phyloP scores from a whole-genome alignment of 2,329 filamentous ascomycete species.

The Phaeosphaeriaceae sp. region DNA sequence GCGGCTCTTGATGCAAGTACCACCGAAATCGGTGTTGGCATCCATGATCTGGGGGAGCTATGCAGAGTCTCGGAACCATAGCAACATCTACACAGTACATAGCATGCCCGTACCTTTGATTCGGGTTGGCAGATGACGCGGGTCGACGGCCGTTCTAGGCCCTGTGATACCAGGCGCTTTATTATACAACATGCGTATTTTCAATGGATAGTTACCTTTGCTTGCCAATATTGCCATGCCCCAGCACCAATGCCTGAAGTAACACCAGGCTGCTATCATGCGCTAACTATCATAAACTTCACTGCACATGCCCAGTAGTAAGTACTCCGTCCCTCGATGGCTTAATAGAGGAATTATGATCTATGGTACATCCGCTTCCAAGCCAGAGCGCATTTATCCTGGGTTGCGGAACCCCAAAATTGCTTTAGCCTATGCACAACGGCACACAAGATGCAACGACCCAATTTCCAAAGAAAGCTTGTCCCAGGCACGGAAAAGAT shows the following conservation, averaged over 20 bases:
- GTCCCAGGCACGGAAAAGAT: neutral
- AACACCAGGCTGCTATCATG: constrained; percentile 11
- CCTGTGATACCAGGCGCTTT: constrained; percentile 9
- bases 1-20: constrained; percentile 1
- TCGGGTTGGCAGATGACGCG: constrained; percentile 7
- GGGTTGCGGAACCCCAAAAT: no score
- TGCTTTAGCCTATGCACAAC: neutral
- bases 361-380: constrained; percentile 15
- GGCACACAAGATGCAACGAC: neutral
- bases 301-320: no score
- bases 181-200: constrained; percentile 5
- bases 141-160: constrained; percentile 15
- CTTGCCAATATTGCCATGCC: no score
- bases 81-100: constrained; percentile 3
- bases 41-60: constrained; percentile 8
- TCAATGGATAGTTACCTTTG: constrained; percentile 1
- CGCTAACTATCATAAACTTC: constrained; percentile 4
- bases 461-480: neutral
- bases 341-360: constrained; percentile 6
- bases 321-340: no score
- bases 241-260: constrained; percentile 8
- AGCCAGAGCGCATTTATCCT: constrained; percentile 1
- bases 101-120: constrained; percentile 2
- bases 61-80: constrained; percentile 18
- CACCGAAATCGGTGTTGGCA: constrained; percentile 6